Evolutionary conservation across 306 rosid genomes (phyloP).

Genomic region (Rosa persica): DNA sequence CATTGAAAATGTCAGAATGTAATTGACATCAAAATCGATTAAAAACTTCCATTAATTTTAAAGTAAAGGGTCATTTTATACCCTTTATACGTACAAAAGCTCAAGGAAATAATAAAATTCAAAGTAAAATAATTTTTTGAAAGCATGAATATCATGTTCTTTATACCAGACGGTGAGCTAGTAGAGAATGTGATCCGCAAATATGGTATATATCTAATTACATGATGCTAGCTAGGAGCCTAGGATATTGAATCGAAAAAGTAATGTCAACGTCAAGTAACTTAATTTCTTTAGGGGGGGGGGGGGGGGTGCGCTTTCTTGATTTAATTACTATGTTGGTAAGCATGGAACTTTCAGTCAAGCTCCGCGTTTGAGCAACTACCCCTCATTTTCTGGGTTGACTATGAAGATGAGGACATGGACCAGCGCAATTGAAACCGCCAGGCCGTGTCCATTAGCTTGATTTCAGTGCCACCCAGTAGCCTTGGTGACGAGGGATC

Average conservation of each 20-base stretch:
- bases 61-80: no score
- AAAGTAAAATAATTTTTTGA: no score
- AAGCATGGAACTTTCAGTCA: not conserved
- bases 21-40: no score
- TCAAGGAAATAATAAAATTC: no score
- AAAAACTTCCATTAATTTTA: no score
- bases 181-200: no score
- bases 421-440: not conserved
- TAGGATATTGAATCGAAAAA: not conserved
- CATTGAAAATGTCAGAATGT: not conserved
- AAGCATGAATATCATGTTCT: no score
- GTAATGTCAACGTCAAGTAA: not conserved
- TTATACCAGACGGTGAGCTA: no score
- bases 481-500: not conserved
- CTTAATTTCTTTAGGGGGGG: not conserved
- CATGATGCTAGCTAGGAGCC: not conserved
- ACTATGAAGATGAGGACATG: not conserved
- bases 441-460: not conserved
- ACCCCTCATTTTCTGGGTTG: not conserved
- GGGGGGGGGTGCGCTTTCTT: no score
- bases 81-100: no score
- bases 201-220: no score
- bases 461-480: not conserved
- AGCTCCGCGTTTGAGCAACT: not conserved
- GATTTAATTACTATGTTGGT: not conserved